Conservation (phyloP, 345 rosid genomes). For the Eucalyptus rudis region DNA sequence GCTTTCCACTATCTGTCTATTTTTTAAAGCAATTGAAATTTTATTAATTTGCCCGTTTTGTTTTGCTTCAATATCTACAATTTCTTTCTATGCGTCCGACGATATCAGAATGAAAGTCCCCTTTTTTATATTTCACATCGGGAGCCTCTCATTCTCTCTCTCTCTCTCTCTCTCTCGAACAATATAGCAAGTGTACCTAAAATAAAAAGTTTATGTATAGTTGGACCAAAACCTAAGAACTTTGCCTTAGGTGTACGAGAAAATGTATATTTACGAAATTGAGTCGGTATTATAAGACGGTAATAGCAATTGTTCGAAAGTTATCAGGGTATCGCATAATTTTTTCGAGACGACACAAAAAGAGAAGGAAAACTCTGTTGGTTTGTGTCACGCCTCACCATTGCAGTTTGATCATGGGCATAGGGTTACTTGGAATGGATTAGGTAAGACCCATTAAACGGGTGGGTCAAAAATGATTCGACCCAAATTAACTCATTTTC, state of each 20-base stretch:
- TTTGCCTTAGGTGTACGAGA: neutral
- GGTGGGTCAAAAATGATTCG: accelerated
- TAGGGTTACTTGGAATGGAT: too few relatives aligned
- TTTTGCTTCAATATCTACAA: neutral
- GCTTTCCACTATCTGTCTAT: neutral
- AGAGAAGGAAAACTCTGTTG: too few relatives aligned
- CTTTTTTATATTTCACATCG: neutral
- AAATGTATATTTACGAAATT: too few relatives aligned
- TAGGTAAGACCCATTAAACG: accelerated
- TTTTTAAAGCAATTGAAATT: neutral
- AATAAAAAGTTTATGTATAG: neutral
- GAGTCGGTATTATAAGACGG: neutral
- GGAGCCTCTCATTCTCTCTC: neutral
- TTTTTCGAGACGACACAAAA: accelerated
- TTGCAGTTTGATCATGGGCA: too few relatives aligned
- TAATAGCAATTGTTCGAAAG: too few relatives aligned
- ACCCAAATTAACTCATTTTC: too few relatives aligned
- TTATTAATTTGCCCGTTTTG: neutral
- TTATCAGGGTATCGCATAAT: too few relatives aligned
- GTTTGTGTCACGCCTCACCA: too few relatives aligned
- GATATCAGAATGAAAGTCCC: neutral
- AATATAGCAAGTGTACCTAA: neutral
- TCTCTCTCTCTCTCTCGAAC: neutral
- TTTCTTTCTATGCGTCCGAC: neutral
- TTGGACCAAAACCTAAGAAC: neutral